phyloP scores from a whole-genome alignment of 2,329 filamentous ascomycete species.

The Talaromyces sp. region DNA sequence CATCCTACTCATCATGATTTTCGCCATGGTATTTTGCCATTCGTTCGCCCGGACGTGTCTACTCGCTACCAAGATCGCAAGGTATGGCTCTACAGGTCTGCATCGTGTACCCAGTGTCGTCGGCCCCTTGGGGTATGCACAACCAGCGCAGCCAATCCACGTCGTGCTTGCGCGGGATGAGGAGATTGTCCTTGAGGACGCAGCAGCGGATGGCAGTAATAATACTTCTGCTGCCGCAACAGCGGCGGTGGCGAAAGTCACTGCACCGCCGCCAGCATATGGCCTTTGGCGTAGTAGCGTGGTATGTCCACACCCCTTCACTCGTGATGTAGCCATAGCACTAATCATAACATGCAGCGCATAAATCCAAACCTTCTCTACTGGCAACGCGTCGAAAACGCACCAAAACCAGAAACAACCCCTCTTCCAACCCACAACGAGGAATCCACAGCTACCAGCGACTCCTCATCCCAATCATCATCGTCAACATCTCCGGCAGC shows the following conservation, averaged over 20 bases:
- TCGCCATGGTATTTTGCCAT: conserved; percentile 78
- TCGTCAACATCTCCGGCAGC: conserved; percentile 23
- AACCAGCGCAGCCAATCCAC: conserved; percentile 71
- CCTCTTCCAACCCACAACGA: conserved; percentile 21
- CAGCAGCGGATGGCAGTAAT: neutral
- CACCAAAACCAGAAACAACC: conserved; percentile 26
- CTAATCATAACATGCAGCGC: conserved; percentile 47
- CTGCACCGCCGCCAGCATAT: conserved; percentile 73
- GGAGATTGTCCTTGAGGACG: conserved; percentile 52
- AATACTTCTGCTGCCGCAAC: conserved; percentile 37
- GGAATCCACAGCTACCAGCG: neutral
- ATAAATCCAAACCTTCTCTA: conserved; percentile 79
- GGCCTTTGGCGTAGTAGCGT: conserved; percentile 81
- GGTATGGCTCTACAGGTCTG: conserved; percentile 30
- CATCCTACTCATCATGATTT: conserved; percentile 71
- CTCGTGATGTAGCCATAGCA: neutral
- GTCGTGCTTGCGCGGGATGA: conserved; percentile 74
- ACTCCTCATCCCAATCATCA: neutral
- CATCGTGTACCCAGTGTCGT: conserved; percentile 50
- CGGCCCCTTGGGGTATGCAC: conserved; percentile 63
- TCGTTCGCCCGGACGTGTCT: conserved; percentile 72
- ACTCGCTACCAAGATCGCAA: conserved; percentile 52
- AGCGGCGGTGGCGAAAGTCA: conserved; percentile 53
- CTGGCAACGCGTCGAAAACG: conserved; percentile 65
- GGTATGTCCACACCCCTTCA: conserved; percentile 52